Evolutionary conservation across 805 yeast species (phyloP).

Genomic region (Nakazawaea ernobii): DNA sequence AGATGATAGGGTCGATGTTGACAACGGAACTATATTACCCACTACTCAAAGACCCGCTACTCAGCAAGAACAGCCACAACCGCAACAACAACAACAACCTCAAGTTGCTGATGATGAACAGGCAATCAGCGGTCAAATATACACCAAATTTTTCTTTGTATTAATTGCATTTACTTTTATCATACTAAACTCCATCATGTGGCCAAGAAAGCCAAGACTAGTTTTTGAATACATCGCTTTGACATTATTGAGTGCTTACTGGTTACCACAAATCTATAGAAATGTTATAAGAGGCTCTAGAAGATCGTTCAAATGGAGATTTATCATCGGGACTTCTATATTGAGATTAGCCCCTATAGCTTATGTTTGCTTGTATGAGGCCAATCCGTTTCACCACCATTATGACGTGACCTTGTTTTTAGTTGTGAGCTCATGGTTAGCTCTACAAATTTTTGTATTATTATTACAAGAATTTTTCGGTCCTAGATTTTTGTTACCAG

Average conservation of each 20-base stretch:
- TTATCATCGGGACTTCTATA: slow-evolving; percentile 61
- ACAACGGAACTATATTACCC: slow-evolving; percentile 15
- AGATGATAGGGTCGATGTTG: slow-evolving; percentile 25
- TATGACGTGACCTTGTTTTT: slow-evolving; percentile 46
- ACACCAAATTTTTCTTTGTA: slow-evolving; percentile 49
- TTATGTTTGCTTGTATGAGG: slow-evolving; percentile 47
- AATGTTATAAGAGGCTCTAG: slow-evolving; percentile 67
- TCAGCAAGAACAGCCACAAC: slow-evolving; percentile 19
- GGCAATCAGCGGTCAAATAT: slow-evolving; percentile 49
- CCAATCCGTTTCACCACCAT: slow-evolving; percentile 70
- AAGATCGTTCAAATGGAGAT: slow-evolving; percentile 66
- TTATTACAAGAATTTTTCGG: slow-evolving; percentile 65
- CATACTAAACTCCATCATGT: slow-evolving; percentile 48
- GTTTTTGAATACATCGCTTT: slow-evolving; percentile 53
- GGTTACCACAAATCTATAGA: slow-evolving; percentile 87
- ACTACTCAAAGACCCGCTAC: slow-evolving; percentile 16
- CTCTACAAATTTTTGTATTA: slow-evolving; percentile 52
- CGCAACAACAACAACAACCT: slow-evolving; percentile 16
- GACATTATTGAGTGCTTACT: slow-evolving; percentile 57
- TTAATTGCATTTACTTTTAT: slow-evolving; percentile 52
- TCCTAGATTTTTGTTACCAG: slow-evolving; percentile 79
- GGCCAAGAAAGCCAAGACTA: slow-evolving; percentile 55
- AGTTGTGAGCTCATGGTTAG: slow-evolving; percentile 48
- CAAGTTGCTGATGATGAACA: slow-evolving; percentile 41
- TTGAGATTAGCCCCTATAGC: slow-evolving; percentile 59